Evolutionary conservation across 257 asterid genomes (phyloP), one percentile per base, ranked within the genome.

Genomic region (Dorcoceras hygrometricum): DNA sequence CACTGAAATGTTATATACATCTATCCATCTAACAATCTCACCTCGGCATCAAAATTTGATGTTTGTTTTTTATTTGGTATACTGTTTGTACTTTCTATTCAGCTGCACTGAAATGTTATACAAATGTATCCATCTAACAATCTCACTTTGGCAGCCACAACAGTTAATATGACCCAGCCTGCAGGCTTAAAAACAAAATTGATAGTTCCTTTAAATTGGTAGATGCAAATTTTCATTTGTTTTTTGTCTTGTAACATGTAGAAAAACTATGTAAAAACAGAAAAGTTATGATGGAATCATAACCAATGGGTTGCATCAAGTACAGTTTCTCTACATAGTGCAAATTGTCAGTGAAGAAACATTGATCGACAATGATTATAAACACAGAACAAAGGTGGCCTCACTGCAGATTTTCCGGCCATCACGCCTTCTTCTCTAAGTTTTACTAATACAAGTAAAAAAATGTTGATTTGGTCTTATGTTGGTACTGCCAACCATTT

Each of bases 81-180:
- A 59, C 66, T 54, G 16, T 62, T n/a, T n/a, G n/a, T n/a, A n/a
- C n/a, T n/a, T 66, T 73, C 20, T 34, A 26, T 48, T 65, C 72
- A 27, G 46, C 28, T 46, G 46, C 65, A 59, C 31, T 25, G 10
- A 61, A n/a, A 32, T 8, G 23, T 61, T 5, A 61, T 43, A 43
- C 4, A 43, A 43, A 14, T 43, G 19, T 43, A 19, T 4, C 19
- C 19, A 36, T 43, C 19, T 19, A 43, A 43, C 51, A 12, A 43
- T 43, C 51, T 43, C 19, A 12, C 19, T 24, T 23, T 53, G 57
- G 60, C 66, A 62, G 18, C 56, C 36, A 20, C 58, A 9, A 29
- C 62, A 23, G 14, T 36, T 66, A 27, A 29, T 55, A 19, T 58
- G 62, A 5, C 3, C 39, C 12, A 12, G 19, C 19, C 5, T 24